A percentile compares a stretch with the other conserved stretches of the same genome.
phyloP scores from a whole-genome alignment of 805 yeast genomes.

The Yarrowia keelungensis region DNA sequence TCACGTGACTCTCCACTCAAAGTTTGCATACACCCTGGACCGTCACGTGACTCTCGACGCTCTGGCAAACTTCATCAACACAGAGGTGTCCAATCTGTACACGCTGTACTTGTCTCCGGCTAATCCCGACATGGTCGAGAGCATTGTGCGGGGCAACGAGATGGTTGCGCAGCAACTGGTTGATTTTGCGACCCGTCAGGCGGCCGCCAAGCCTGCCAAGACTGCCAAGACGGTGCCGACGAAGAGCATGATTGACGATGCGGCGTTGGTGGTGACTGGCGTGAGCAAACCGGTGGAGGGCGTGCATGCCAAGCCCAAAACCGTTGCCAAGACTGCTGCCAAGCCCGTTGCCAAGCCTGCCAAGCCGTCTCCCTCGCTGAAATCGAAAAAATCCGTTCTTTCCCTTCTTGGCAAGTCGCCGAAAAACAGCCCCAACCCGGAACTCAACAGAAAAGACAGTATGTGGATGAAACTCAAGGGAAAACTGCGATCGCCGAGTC shows the following conservation, averaged over 20 bases:
- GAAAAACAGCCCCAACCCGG: conserved; percentile 31
- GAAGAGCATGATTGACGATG: conserved; percentile 11
- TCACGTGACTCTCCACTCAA: conserved; percentile 43
- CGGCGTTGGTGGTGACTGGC: conserved; percentile 3
- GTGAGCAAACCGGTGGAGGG: conserved; percentile 12
- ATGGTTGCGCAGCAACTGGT: conserved; percentile 43
- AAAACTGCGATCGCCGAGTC: conserved; percentile 1
- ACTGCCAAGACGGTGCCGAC: conserved; percentile 1
- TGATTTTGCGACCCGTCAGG: conserved; percentile 44
- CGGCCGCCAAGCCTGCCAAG: not conserved
- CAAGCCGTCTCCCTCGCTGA: conserved; percentile 18
- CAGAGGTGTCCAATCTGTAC: conserved; percentile 52
- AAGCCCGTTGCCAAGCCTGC: conserved; percentile 1
- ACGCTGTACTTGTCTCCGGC: conserved; percentile 51
- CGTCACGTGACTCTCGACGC: conserved; percentile 48
- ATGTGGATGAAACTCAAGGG: conserved; percentile 37
- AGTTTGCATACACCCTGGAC: conserved; percentile 44
- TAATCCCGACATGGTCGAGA: conserved; percentile 48
- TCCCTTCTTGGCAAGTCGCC: conserved; percentile 27
- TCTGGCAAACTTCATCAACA: conserved; percentile 52
- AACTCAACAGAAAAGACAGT: conserved; percentile 29
- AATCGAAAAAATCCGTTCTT: conserved; percentile 17
- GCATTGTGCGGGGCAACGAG: conserved; percentile 49
- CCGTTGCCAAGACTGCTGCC: not conserved
- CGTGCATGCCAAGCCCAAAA: conserved; percentile 12